phyloP scores from a whole-genome alignment of 805 yeast species.

The Ogataea kodamae region DNA sequence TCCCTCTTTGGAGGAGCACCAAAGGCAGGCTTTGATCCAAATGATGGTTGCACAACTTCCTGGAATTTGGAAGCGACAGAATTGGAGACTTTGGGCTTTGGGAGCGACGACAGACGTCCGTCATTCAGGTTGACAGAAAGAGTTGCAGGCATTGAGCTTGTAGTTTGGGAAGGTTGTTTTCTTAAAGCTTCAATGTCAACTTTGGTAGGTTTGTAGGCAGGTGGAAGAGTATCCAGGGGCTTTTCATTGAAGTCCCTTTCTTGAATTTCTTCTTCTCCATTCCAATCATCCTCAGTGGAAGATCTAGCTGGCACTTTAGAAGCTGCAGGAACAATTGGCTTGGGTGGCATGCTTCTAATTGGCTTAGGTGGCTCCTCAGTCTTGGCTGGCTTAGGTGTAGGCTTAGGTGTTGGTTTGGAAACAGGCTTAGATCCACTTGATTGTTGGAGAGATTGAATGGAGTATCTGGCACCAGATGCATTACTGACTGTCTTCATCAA shows the following conservation, averaged over 20 bases:
- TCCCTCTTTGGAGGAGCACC: constrained; percentile 32
- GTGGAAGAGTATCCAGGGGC: constrained; percentile 51
- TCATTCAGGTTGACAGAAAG: constrained; percentile 30
- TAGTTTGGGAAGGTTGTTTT: constrained; percentile 44
- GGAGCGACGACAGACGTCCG: constrained; percentile 57
- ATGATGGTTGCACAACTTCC: constrained; percentile 34
- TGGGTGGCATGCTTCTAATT: constrained; percentile 8
- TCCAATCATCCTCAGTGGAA: constrained; percentile 57
- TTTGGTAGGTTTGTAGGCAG: constrained; percentile 65
- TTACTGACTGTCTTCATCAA: constrained; percentile 73
- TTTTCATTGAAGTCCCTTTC: constrained; percentile 49
- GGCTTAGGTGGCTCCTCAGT: constrained; percentile 6
- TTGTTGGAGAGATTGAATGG: constrained; percentile 45
- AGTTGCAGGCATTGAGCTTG: constrained; percentile 35
- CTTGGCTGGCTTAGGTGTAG: constrained; percentile 9
- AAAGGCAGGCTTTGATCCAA: constrained; percentile 34
- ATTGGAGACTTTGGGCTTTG: constrained; percentile 55
- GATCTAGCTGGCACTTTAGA: constrained; percentile 9
- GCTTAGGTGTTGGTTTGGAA: constrained; percentile 11
- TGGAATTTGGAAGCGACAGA: constrained; percentile 49
- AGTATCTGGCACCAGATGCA: constrained; percentile 95
- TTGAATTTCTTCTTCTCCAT: constrained; percentile 56
- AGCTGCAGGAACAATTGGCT: constrained; percentile 22
- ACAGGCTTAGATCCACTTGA: constrained; percentile 8
- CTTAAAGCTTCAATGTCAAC: constrained; percentile 56